phyloP scores from a whole-genome alignment of 768 basidiomycete genomes.

The Mrakia frigida region DNA sequence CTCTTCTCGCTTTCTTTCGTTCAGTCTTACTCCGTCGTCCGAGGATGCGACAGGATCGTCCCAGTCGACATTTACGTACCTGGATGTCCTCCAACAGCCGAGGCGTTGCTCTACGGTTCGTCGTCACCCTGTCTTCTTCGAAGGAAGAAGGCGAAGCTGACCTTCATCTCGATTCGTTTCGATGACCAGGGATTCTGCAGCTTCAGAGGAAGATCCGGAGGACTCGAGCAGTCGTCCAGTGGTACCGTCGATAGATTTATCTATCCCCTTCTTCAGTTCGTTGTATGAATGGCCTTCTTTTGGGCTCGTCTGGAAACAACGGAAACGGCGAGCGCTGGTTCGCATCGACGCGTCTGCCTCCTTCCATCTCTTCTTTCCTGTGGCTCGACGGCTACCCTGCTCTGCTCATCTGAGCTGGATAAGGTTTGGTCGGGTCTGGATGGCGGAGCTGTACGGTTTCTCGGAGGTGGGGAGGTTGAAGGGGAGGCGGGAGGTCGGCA shows the following conservation, averaged over 20 bases:
- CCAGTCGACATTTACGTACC: constrained; percentile 78
- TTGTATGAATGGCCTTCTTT: no score
- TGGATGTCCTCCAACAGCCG: constrained; percentile 55
- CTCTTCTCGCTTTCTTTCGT: constrained; percentile 48
- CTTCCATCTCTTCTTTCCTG: no score
- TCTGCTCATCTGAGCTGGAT: no score
- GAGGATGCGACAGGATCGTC: constrained; percentile 96
- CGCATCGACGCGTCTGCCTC: no score
- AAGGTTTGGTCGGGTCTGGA: no score
- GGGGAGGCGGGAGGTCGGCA: no score
- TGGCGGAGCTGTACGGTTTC: no score
- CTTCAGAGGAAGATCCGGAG: constrained; percentile 93
- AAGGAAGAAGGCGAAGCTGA: constrained; percentile 11
- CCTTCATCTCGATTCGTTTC: background rate
- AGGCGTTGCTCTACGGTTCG: constrained; percentile 64
- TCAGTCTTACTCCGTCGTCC: constrained; percentile 87
- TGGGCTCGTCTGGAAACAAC: no score
- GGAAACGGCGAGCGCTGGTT: no score
- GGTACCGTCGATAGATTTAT: constrained; percentile 53
- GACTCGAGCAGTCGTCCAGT: constrained; percentile 77
- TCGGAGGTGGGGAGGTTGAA: no score
- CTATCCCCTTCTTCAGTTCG: no score
- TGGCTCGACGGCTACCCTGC: no score
- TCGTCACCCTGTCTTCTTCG: background rate
- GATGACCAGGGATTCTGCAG: constrained; percentile 63